Conservation (phyloP, 2,329 filamentous ascomycete genomes). For the Calonectria pauciramosa region DNA sequence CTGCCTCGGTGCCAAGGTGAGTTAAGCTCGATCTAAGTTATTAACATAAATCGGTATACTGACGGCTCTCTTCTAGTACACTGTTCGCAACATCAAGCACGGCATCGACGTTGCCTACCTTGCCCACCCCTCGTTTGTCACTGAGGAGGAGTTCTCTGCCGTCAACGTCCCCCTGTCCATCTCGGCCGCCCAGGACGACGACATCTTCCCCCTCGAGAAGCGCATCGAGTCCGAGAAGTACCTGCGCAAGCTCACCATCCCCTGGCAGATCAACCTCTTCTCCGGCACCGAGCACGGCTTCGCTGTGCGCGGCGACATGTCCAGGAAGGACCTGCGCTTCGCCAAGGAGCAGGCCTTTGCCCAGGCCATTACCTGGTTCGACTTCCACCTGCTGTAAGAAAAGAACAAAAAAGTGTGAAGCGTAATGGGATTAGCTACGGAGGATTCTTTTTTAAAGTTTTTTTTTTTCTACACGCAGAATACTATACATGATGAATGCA, state of each 20-base stretch:
- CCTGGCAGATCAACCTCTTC: constrained; percentile 80
- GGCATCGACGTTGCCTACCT: constrained; percentile 71
- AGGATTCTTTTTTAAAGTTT: background rate
- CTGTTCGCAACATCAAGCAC: constrained; percentile 73
- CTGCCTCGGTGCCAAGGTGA: constrained; percentile 75
- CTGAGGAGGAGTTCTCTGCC: constrained; percentile 69
- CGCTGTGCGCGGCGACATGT: constrained; percentile 74
- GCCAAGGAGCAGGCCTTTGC: constrained; percentile 84
- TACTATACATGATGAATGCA: background rate
- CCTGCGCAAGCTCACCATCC: constrained; percentile 63
- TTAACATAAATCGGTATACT: rapidly evolving
- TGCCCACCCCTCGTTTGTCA: constrained; percentile 75
- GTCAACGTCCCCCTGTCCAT: constrained; percentile 72
- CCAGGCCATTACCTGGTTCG: constrained; percentile 83
- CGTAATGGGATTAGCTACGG: background rate
- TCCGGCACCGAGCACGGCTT: constrained; percentile 80
- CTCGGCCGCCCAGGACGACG: constrained; percentile 73
- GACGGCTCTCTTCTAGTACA: constrained; percentile 64
- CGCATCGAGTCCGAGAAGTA: constrained; percentile 72
- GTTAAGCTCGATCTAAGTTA: constrained; percentile 40
- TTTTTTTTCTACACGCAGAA: background rate
- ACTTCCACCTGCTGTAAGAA: constrained; percentile 57
- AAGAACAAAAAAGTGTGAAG: background rate
- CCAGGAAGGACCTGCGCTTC: constrained; percentile 67
- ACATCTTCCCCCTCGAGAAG: constrained; percentile 68